Conservation (phyloP, 1,284 basidiomycete genomes). For the Golubevia pallescens region DNA sequence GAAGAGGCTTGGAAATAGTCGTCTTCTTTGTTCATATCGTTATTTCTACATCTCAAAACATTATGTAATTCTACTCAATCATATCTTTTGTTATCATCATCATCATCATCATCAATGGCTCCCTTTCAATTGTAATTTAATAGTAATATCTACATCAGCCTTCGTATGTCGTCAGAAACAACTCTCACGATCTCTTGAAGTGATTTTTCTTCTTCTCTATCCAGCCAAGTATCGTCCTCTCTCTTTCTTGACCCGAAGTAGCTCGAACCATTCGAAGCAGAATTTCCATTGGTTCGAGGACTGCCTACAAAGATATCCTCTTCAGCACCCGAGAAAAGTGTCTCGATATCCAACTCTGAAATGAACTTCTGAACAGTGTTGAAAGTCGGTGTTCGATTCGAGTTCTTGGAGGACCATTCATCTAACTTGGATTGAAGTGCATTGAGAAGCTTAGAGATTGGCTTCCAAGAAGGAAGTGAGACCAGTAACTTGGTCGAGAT, state of each 20-base stretch:
- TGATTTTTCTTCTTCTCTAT: constrained; percentile 31
- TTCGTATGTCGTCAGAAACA: too few relatives aligned
- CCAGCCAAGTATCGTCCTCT: constrained; percentile 33
- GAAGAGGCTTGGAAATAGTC: too few relatives aligned
- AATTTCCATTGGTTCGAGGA: too few relatives aligned
- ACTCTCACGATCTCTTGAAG: constrained; percentile 12
- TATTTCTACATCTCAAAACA: too few relatives aligned
- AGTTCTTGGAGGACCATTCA: constrained; percentile 24
- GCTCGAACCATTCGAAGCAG: background rate
- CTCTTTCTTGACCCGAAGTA: constrained; percentile 7
- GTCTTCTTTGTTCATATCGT: too few relatives aligned
- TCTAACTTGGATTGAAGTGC: constrained; percentile 29
- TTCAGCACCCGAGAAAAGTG: constrained; percentile 26
- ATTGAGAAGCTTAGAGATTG: constrained; percentile 24
- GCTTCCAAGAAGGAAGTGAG: constrained; percentile 25
- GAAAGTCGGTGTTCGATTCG: constrained; percentile 24
- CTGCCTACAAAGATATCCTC: constrained; percentile 16
- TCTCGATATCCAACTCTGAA: constrained; percentile 29
- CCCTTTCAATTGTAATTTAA: too few relatives aligned
- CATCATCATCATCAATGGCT: too few relatives aligned
- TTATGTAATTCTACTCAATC: too few relatives aligned
- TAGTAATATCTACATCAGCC: too few relatives aligned
- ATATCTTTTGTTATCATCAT: too few relatives aligned
- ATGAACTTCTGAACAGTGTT: constrained; percentile 28
- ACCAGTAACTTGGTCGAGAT: constrained; percentile 21